Evolutionary conservation across 2,329 filamentous ascomycete species (phyloP).

Genomic region (Fusarium beomiforme): DNA sequence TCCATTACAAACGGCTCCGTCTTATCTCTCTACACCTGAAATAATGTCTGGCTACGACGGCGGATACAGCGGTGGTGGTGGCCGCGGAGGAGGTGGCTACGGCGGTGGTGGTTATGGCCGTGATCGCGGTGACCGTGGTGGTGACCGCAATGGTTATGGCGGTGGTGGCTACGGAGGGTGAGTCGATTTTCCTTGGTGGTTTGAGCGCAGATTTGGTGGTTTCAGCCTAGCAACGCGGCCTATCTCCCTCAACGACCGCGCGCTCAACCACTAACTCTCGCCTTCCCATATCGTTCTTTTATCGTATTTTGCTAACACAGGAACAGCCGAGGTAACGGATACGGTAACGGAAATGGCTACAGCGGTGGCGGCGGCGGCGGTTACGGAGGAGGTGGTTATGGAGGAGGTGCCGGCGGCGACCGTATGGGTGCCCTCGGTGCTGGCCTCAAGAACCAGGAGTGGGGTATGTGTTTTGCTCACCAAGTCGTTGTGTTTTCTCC

Average conservation of each 20-base stretch:
- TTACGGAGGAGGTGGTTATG: slow-evolving; percentile 50
- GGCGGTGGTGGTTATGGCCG: slow-evolving; percentile 53
- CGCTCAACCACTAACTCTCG: slow-evolving; percentile 12
- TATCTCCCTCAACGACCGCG: slow-evolving; percentile 14
- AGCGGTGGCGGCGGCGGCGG: slow-evolving; percentile 51
- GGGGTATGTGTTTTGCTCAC: slow-evolving; percentile 71
- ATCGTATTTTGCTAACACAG: slow-evolving; percentile 49
- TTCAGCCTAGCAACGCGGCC: slow-evolving; percentile 18
- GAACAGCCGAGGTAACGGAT: slow-evolving; percentile 58
- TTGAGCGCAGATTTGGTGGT: slow-evolving; percentile 21
- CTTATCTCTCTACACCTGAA: slow-evolving; percentile 24
- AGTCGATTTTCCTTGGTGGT: slow-evolving; percentile 41
- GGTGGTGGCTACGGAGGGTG: slow-evolving; percentile 52
- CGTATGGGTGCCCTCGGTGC: slow-evolving; percentile 93
- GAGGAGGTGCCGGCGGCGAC: slow-evolving; percentile 80
- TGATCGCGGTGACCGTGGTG: slow-evolving; percentile 58
- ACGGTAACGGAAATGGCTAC: slow-evolving; percentile 52
- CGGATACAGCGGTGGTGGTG: slow-evolving; percentile 46
- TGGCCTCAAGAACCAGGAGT: slow-evolving; percentile 86
- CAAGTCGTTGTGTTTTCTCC: slow-evolving; percentile 41
- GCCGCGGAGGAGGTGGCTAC: slow-evolving; percentile 46
- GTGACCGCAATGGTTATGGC: slow-evolving; percentile 52
- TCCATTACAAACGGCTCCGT: slow-evolving; percentile 19
- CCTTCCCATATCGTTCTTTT: slow-evolving; percentile 3
- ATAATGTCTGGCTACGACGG: slow-evolving; percentile 57